Evolutionary conservation across 768 basidiomycete genomes (phyloP).

Genomic region (Tulasnella sp.): DNA sequence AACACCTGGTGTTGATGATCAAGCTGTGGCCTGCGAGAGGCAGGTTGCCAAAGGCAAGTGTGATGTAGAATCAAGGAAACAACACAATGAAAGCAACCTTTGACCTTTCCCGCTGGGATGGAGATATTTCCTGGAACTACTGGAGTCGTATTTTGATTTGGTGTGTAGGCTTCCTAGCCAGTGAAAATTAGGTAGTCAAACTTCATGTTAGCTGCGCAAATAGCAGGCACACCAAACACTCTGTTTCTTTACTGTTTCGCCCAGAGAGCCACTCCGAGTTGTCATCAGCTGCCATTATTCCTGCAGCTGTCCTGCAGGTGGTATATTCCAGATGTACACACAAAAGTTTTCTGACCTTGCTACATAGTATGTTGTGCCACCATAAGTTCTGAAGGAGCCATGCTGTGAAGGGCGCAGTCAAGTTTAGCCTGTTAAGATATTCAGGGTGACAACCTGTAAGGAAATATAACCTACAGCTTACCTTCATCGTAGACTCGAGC

Average conservation of each 20-base stretch:
- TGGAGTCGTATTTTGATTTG: background rate
- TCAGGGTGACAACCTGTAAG: too few species aligned
- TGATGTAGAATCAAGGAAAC: too few species aligned
- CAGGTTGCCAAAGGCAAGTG: too few species aligned
- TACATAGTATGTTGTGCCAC: background rate
- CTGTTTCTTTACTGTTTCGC: background rate
- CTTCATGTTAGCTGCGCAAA: background rate
- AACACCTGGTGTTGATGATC: too few species aligned
- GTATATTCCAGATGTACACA: background rate
- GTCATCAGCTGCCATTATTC: background rate
- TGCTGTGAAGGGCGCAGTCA: background rate
- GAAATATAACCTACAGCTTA: background rate
- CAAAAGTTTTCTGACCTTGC: background rate
- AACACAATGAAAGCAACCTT: too few species aligned
- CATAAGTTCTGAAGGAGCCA: background rate
- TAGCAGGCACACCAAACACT: background rate
- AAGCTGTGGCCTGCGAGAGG: too few species aligned
- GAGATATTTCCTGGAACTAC: background rate
- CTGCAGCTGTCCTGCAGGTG: background rate
- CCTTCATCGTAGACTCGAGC: background rate
- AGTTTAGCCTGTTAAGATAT: background rate
- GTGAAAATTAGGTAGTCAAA: background rate
- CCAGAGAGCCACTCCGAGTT: background rate
- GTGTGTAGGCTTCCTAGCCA: background rate
- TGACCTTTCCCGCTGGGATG: background rate